Evolutionary conservation across 2,329 filamentous ascomycete genomes (phyloP), one percentile per base, ranked within the genome.

Genomic region (Herpotrichia juniperi): DNA sequence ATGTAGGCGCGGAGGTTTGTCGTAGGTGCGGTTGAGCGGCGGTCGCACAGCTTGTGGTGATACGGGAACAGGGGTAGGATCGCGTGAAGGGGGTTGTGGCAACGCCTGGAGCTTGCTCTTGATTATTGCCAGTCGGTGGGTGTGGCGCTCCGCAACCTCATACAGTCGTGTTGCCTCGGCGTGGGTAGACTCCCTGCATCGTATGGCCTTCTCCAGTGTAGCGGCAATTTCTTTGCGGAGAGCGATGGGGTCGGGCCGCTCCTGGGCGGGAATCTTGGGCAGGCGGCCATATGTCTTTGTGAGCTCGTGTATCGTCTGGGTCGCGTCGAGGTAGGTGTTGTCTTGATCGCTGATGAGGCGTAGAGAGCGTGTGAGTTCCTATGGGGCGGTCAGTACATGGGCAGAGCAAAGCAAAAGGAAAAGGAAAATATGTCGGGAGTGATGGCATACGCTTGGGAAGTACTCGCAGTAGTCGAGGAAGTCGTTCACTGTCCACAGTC

Each of bases 391-490:
- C 21, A 40, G 37, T 21, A 40, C 37, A 5, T 14, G 12, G 3
- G 8, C 10, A 40, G 19, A 24, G 8, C 10, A 21, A 40, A 40
- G 37, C 19, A 17, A n/a, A n/a, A n/a, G n/a, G n/a, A n/a, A n/a
- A n/a, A n/a, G n/a, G n/a, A n/a, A n/a, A n/a, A n/a, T n/a, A n/a
- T 34, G 9, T 19, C 6, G 7, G n/a, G 19, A 21, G 5, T 6
- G 3, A 14, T 7, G 21, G 25, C 21, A 14, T 40, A 40, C 37
- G 37, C 37, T 40, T 22, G 85, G 85, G 51, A 87, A 85, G 76
- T 86, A 87, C 73, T 88, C 85, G 56, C 85, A 88, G 73, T 87
- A 88, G 70, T 87, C 84, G 52, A 87, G 82, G 70, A 85, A 88
- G 69, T 88, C 85, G 58, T 84, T 86, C 40, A 88, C 82, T 22